phyloP scores from a whole-genome alignment of 495 filamentous ascomycete species.

The Xylaria curta region DNA sequence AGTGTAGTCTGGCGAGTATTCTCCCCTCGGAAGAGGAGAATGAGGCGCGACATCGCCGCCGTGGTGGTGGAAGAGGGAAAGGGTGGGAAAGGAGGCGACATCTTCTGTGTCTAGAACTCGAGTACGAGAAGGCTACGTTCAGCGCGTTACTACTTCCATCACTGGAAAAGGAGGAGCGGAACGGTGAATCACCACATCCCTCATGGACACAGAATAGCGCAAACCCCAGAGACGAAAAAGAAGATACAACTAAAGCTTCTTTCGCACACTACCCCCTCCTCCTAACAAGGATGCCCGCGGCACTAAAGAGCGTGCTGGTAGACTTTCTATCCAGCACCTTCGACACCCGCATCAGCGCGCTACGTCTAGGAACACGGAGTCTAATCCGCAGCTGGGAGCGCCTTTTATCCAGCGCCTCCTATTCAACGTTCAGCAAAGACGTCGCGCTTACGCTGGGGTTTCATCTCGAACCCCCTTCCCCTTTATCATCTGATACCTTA shows the following conservation, averaged over 20 bases:
- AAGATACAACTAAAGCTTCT: constrained; percentile 22
- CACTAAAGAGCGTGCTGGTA: constrained; percentile 47
- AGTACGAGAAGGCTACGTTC: constrained; percentile 50
- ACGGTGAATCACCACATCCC: background rate
- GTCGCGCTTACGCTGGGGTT: constrained; percentile 51
- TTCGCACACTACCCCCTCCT: constrained; percentile 52
- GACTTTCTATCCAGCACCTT: constrained; percentile 54
- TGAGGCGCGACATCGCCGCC: background rate
- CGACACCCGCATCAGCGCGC: constrained; percentile 54
- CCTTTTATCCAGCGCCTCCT: too few relatives aligned
- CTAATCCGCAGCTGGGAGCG: constrained; percentile 48
- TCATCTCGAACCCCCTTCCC: constrained; percentile 36
- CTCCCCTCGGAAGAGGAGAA: constrained; percentile 19
- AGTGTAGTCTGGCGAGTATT: constrained; percentile 33
- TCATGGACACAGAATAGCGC: constrained; percentile 34
- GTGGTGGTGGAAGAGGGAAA: constrained; percentile 3
- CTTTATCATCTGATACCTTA: background rate
- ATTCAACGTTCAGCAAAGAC: constrained; percentile 48
- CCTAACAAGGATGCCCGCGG: constrained; percentile 52
- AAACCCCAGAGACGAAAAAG: background rate
- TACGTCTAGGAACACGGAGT: constrained; percentile 51
- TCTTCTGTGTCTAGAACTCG: constrained; percentile 44
- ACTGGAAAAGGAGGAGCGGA: constrained; percentile 13
- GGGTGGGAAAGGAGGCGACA: too few relatives aligned
- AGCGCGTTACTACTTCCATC: constrained; percentile 49